Conservation (phyloP, 1,284 basidiomycete genomes). For the Athelia sp. region DNA sequence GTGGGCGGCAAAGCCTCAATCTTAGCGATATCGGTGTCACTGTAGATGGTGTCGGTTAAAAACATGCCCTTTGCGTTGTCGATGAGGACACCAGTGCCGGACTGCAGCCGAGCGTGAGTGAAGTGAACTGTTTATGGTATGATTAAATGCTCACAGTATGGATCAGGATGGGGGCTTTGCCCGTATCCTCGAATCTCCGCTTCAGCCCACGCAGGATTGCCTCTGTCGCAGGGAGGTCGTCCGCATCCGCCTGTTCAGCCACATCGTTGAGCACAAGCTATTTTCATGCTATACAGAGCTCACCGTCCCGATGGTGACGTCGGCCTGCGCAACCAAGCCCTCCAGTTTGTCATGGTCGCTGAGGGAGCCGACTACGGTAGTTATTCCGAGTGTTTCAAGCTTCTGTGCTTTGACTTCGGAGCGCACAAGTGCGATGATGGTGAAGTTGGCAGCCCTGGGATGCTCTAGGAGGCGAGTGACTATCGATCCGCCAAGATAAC, state of each 20-base stretch:
- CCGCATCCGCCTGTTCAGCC: background rate
- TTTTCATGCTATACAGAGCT: background rate
- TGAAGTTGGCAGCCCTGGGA: constrained; percentile 16
- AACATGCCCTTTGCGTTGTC: constrained; percentile 18
- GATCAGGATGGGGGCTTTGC: background rate
- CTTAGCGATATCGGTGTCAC: constrained; percentile 17
- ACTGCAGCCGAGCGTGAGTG: constrained; percentile 16
- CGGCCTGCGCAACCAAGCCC: constrained; percentile 4
- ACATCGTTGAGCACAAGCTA: no score
- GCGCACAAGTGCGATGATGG: constrained; percentile 20
- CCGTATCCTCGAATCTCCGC: background rate
- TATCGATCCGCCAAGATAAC: constrained; percentile 26
- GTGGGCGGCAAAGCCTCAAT: constrained; percentile 18
- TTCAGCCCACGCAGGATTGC: background rate
- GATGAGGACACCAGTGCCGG: constrained; percentile 25
- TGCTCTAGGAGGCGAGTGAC: constrained; percentile 22
- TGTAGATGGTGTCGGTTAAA: constrained; percentile 16
- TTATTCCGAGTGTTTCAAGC: constrained; percentile 16
- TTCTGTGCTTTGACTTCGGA: constrained; percentile 17
- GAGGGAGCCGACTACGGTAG: constrained; percentile 19
- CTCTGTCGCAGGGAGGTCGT: background rate
- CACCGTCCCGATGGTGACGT: constrained; percentile 6
- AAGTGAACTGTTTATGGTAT: background rate
- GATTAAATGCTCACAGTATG: constrained; percentile 4
- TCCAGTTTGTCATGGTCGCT: constrained; percentile 18